Evolutionary conservation across 495 filamentous ascomycete species (phyloP).

Genomic region (Entonaema liquescens): DNA sequence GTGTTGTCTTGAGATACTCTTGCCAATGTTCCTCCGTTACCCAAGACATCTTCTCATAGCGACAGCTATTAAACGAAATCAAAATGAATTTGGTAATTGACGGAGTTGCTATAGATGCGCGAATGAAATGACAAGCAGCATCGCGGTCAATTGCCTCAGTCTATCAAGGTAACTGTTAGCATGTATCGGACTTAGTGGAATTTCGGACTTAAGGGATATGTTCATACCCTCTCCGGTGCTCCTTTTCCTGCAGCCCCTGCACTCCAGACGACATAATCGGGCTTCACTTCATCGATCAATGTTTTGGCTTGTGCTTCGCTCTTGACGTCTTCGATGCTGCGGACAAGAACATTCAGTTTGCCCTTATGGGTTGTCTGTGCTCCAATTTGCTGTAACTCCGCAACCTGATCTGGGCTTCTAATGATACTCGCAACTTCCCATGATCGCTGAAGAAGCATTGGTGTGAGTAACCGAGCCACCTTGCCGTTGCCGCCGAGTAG

Average conservation of each 20-base stretch:
- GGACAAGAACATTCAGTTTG: slow-evolving; percentile 65
- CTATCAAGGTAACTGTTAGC: slow-evolving; percentile 45
- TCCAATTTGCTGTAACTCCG: slow-evolving; percentile 68
- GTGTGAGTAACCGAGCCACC: slow-evolving; percentile 75
- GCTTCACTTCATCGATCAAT: slow-evolving; percentile 66
- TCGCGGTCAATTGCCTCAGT: slow-evolving; percentile 66
- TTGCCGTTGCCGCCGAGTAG: slow-evolving; percentile 82
- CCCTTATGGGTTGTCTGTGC: slow-evolving; percentile 58
- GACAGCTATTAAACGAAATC: slow-evolving; percentile 72
- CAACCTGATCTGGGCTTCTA: slow-evolving; percentile 71
- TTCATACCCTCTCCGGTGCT: slow-evolving; percentile 60
- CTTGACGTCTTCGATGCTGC: slow-evolving; percentile 75
- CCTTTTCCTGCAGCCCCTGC: slow-evolving; percentile 84
- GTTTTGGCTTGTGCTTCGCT: slow-evolving; percentile 66
- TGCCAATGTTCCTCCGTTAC: slow-evolving; percentile 69
- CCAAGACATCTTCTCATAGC: slow-evolving; percentile 69
- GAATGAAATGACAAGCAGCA: slow-evolving; percentile 75
- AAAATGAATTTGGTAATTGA: slow-evolving; percentile 76
- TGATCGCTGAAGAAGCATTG: slow-evolving; percentile 72
- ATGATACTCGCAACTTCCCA: slow-evolving; percentile 83
- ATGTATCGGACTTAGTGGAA: background rate
- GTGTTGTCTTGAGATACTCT: slow-evolving; percentile 59
- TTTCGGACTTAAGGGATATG: background rate
- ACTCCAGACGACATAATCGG: slow-evolving; percentile 81
- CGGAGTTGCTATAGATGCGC: slow-evolving; percentile 65